Evolutionary conservation across 192 early-diverging fungal genomes (phyloP).

Genomic region (Thamnidium elegans): DNA sequence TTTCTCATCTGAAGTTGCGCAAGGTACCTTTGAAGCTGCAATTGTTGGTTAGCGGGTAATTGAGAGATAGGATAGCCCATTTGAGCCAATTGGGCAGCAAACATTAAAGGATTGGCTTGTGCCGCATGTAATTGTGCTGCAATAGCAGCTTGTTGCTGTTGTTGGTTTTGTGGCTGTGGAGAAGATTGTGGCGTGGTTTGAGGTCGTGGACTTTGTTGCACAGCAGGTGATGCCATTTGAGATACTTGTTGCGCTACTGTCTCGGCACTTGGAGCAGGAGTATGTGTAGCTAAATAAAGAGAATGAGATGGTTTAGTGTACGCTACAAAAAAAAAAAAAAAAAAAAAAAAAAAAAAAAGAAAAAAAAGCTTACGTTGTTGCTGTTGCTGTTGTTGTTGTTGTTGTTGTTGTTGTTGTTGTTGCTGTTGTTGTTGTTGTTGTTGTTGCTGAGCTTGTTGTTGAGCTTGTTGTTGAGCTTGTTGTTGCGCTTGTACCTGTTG

Average conservation of each 20-base stretch:
- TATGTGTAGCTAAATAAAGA: background rate
- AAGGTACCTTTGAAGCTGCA: conserved; percentile 33
- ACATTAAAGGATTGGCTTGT: conserved; percentile 7
- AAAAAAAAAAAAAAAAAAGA: background rate
- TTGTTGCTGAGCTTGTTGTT: conserved; percentile 30
- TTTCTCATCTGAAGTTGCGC: conserved; percentile 35
- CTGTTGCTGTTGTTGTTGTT: conserved; percentile 6
- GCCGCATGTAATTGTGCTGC: conserved; percentile 17
- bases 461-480: conserved; percentile 27
- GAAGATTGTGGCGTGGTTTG: conserved; percentile 12
- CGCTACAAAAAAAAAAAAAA: background rate
- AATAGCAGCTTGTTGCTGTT: background rate
- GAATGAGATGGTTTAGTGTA: background rate
- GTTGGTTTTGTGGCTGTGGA: background rate
- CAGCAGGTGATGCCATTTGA: background rate
- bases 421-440: conserved; percentile 35
- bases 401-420: too few relatives aligned
- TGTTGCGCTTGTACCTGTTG: background rate
- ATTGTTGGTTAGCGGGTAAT: conserved; percentile 22
- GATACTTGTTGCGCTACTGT: conserved; percentile 4
- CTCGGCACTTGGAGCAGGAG: conserved; percentile 4
- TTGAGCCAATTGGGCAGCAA: conserved; percentile 35
- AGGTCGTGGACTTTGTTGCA: conserved; percentile 3
- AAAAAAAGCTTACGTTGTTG: background rate
- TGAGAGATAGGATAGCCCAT: conserved; percentile 34